Percentiles rank a stretch among this genome's conserved stretches.
Evolutionary conservation across 352 stramenopile species (phyloP).

Genomic region (Globisporangium cylindrosporum): DNA sequence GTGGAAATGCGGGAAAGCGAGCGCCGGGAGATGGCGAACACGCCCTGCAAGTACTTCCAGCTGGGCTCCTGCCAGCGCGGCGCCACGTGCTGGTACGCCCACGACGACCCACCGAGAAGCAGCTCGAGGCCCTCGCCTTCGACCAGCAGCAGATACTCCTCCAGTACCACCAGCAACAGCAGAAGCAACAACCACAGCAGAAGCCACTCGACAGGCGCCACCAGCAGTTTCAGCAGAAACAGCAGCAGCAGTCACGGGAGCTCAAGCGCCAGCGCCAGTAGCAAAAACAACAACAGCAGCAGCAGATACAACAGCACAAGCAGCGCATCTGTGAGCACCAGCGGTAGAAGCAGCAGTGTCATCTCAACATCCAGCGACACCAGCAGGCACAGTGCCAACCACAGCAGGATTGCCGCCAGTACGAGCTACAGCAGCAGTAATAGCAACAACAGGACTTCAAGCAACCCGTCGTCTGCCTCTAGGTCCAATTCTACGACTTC

Average conservation of each 20-base stretch:
- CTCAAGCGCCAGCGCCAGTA: neutral
- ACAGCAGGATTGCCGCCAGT: neutral
- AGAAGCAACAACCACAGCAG: neutral
- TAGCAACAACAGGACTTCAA: neutral
- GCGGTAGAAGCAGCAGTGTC: neutral
- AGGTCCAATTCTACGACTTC: neutral
- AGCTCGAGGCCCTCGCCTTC: neutral
- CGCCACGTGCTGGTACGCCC: conserved; percentile 11
- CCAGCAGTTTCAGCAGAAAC: neutral
- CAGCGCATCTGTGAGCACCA: neutral
- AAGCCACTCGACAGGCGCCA: neutral
- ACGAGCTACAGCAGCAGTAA: neutral
- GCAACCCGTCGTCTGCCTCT: neutral
- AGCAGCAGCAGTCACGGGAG: neutral
- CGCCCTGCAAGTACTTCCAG: conserved; percentile 12
- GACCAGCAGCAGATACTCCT: neutral
- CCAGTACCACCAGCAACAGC: neutral
- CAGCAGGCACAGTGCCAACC: neutral
- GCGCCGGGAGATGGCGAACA: neutral
- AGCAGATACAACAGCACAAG: conserved; percentile 1
- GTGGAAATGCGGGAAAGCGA: conserved; percentile 1
- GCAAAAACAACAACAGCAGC: neutral
- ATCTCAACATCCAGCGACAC: neutral
- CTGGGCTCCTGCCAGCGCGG: conserved; percentile 6
- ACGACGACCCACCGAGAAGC: conserved; percentile 5